phyloP scores from a whole-genome alignment of 2,329 filamentous ascomycete species.

The Hymenoscyphus salicellus region DNA sequence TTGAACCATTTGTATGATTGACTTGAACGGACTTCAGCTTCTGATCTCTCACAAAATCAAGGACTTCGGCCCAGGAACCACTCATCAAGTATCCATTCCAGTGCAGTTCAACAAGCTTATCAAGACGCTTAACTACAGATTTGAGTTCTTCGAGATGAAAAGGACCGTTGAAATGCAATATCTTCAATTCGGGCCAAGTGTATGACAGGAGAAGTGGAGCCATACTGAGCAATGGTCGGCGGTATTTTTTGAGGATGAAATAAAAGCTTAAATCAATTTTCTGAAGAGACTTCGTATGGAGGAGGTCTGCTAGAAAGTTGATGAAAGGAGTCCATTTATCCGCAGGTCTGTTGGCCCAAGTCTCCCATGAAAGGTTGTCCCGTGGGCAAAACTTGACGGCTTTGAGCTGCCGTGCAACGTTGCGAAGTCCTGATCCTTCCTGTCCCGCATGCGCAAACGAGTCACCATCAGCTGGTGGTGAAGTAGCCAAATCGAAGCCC shows the following conservation, averaged over 20 bases:
- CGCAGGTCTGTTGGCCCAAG: not conserved
- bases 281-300: not conserved
- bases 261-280: not conserved
- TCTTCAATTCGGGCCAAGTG: not conserved
- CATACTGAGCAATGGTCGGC: not conserved
- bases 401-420: not conserved
- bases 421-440: not conserved
- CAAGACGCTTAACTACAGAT: not conserved
- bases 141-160: not conserved
- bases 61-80: slow-evolving; percentile 1
- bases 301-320: not conserved
- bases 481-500: not conserved
- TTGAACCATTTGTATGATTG: not conserved
- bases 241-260: not conserved
- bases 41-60: not conserved
- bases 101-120: not conserved
- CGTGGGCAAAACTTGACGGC: not conserved
- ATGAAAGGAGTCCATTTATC: not conserved
- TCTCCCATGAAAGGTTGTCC: not conserved
- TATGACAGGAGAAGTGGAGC: not conserved
- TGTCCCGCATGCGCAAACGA: not conserved
- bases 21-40: not conserved
- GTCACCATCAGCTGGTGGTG: not conserved
- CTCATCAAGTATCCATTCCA: not conserved
- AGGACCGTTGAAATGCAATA: not conserved